A percentile compares a stretch with the other conserved stretches of the same genome.
phyloP scores from a whole-genome alignment of 2,329 filamentous ascomycete species.

The Arthrobotrys sphaeroides region DNA sequence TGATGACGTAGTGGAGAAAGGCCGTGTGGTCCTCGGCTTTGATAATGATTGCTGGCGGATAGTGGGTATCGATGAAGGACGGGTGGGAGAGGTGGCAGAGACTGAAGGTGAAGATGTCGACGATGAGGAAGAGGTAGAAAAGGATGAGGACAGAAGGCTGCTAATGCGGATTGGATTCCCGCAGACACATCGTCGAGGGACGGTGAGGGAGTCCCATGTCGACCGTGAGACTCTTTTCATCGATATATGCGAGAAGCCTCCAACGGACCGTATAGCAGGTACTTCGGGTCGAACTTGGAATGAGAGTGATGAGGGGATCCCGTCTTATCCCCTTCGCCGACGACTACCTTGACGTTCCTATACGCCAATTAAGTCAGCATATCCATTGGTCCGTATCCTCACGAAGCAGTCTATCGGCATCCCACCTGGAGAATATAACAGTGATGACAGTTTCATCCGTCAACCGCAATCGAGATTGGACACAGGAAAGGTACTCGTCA shows the following conservation, averaged over 20 bases:
- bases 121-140: constrained; percentile 17
- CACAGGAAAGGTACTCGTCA: constrained; percentile 10
- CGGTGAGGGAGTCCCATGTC: constrained; percentile 52
- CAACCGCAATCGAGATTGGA: constrained; percentile 1
- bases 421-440: constrained; percentile 35
- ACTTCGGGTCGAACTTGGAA: neutral
- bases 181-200: constrained; percentile 52
- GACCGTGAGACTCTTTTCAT: constrained; percentile 52
- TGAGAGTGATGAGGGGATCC: neutral
- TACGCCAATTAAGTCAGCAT: constrained; percentile 13
- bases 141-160: constrained; percentile 38
- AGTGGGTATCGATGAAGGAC: constrained; percentile 7
- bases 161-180: constrained; percentile 40
- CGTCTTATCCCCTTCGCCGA: constrained; percentile 39
- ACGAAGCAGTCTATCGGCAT: neutral
- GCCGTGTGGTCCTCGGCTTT: constrained; percentile 13
- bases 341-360: constrained; percentile 42
- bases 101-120: constrained; percentile 1
- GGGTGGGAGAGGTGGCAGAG: constrained; percentile 2
- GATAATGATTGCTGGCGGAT: constrained; percentile 1
- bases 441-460: constrained; percentile 34
- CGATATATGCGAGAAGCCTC: constrained; percentile 26
- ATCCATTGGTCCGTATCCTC: neutral
- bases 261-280: neutral
- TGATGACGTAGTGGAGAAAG: constrained; percentile 34